Conservation (phyloP, 2,329 filamentous ascomycete genomes). For the Alternaria rosae region DNA sequence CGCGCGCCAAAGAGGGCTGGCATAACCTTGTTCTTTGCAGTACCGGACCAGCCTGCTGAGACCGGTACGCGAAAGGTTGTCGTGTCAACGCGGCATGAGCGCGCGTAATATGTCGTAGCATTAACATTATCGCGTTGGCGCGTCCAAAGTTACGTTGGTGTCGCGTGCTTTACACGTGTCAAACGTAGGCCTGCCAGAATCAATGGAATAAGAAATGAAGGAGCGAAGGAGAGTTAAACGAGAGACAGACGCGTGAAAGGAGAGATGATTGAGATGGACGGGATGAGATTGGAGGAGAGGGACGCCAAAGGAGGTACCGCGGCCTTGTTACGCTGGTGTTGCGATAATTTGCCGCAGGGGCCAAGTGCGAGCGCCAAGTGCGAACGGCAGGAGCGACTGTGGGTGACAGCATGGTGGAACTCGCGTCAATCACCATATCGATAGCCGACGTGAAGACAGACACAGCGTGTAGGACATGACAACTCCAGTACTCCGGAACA, state of each 20-base stretch:
- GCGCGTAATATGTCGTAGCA: slow-evolving; percentile 36
- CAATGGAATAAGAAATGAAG: slow-evolving; percentile 20
- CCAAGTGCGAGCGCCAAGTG: slow-evolving; percentile 6
- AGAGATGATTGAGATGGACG: slow-evolving; percentile 12
- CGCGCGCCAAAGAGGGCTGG: slow-evolving; percentile 24
- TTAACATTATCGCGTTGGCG: slow-evolving; percentile 39
- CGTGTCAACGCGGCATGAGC: slow-evolving; percentile 28
- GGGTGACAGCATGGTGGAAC: neutral
- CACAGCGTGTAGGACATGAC: neutral
- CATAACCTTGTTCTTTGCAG: slow-evolving; percentile 15
- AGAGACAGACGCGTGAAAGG: slow-evolving; percentile 20
- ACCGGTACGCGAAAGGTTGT: slow-evolving; percentile 21
- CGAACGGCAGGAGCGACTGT: neutral
- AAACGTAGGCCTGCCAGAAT: slow-evolving; percentile 17
- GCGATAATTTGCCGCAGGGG: slow-evolving; percentile 10
- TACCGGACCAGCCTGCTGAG: slow-evolving; percentile 37
- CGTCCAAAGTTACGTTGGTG: slow-evolving; percentile 13
- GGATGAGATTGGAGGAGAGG: neutral
- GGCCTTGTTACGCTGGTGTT: slow-evolving; percentile 15
- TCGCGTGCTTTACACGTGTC: slow-evolving; percentile 35
- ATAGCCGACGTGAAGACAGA: neutral
- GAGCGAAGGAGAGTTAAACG: slow-evolving; percentile 10
- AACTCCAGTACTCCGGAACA: neutral
- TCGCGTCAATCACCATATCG: neutral
- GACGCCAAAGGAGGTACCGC: slow-evolving; percentile 3